Percentiles rank a stretch among this genome's conserved stretches.
These are phyloP conservation scores for Termitomyces titanicus DNA, from an alignment of 768 basidiomycete species.

Conservation along the genomic window DNA sequence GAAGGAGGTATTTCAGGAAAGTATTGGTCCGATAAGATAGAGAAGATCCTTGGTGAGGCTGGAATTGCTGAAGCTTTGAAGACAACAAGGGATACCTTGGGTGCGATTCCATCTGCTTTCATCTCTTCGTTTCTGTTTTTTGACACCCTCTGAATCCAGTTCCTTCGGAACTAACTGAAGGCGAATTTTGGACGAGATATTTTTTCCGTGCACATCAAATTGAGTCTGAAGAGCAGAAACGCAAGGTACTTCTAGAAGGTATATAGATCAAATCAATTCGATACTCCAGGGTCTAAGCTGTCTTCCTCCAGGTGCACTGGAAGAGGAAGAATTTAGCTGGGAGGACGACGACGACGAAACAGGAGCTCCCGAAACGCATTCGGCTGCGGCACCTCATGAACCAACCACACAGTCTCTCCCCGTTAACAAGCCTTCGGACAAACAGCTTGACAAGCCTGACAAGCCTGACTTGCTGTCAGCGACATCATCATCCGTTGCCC, in stretches of 20 bases:
- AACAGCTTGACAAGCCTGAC: conserved; percentile 2
- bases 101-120: conserved; percentile 34
- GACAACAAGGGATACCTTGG: conserved; percentile 51
- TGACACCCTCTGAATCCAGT: conserved; percentile 39
- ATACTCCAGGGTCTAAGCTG: neutral
- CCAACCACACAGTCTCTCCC: conserved; percentile 5
- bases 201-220: conserved; percentile 89
- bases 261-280: conserved; percentile 11
- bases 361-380: neutral
- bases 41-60: conserved; percentile 45
- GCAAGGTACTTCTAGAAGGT: conserved; percentile 78
- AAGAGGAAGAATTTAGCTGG: conserved; percentile 92
- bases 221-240: conserved; percentile 69
- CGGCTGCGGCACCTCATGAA: conserved; percentile 16
- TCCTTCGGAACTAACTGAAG: conserved; percentile 57
- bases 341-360: conserved; percentile 89
- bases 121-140: conserved; percentile 1
- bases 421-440: conserved; percentile 1
- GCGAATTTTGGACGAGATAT: conserved; percentile 83
- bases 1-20: conserved; percentile 56
- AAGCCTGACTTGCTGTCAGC: conserved; percentile 1
- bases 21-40: conserved; percentile 52
- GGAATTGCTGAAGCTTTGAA: conserved; percentile 51
- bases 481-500: conserved; percentile 20
- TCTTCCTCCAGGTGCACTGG: conserved; percentile 41